Conservation (phyloP, 1,284 basidiomycete genomes). For the Neotropicomus parvogracilis region DNA sequence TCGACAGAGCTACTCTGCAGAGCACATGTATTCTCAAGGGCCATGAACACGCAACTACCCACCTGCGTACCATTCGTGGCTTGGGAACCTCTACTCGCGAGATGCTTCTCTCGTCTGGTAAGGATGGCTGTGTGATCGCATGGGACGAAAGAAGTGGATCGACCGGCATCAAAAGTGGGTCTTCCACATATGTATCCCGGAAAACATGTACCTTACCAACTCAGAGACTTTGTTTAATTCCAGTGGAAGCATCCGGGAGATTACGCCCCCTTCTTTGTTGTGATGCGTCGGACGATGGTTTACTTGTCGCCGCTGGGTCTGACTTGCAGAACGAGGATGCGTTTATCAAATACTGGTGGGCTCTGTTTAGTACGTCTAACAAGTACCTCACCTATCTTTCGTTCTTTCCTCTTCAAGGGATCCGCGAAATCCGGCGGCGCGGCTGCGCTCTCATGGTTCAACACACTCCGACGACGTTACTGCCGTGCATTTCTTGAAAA, state of each 20-base stretch:
- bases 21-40: constrained; percentile 47
- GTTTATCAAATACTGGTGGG: constrained; percentile 68
- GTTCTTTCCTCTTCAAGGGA: constrained; percentile 44
- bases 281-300: constrained; percentile 64
- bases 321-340: constrained; percentile 69
- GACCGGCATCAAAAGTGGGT: constrained; percentile 57
- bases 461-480: constrained; percentile 81
- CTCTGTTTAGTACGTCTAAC: background rate
- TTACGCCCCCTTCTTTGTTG: constrained; percentile 54
- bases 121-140: constrained; percentile 59
- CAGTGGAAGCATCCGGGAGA: constrained; percentile 49
- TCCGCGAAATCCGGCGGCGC: constrained; percentile 48
- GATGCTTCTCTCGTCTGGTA: constrained; percentile 57
- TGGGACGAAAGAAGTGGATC: constrained; percentile 66
- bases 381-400: background rate
- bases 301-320: constrained; percentile 67
- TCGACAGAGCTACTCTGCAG: constrained; percentile 54
- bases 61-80: constrained; percentile 40
- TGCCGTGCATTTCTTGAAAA: constrained; percentile 50
- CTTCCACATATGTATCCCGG: constrained; percentile 15
- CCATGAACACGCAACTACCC: constrained; percentile 52
- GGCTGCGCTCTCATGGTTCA: constrained; percentile 50
- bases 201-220: constrained; percentile 38
- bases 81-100: constrained; percentile 33
- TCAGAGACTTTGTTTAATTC: constrained; percentile 36